These are phyloP conservation scores for Russula foetens DNA, from an alignment of 768 basidiomycete genomes.

Conservation along the genomic window DNA sequence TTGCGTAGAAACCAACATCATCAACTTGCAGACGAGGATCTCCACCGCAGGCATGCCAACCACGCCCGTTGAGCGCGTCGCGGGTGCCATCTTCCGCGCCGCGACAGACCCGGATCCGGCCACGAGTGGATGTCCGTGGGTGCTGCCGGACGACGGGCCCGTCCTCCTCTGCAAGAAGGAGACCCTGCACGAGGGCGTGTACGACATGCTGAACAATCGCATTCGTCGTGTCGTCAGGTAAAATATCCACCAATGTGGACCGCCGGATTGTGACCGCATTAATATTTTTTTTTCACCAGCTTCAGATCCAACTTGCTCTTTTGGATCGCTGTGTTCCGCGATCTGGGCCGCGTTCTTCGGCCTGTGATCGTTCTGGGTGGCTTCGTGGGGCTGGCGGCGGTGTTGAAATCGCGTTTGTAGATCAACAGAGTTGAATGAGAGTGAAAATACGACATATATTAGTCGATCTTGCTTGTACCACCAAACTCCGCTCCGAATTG, in stretches of 20 bases:
- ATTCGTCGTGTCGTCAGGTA: background rate
- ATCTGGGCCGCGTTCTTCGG: background rate
- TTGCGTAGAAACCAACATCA: constrained; percentile 41
- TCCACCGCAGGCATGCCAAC: constrained; percentile 42
- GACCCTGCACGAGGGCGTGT: constrained; percentile 43
- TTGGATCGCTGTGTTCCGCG: background rate
- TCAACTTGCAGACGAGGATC: constrained; percentile 33
- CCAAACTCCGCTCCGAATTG: no score
- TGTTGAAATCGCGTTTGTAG: background rate
- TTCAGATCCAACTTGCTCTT: background rate
- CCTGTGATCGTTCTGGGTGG: background rate
- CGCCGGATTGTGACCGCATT: no score
- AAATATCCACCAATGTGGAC: background rate
- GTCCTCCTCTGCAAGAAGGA: constrained; percentile 40
- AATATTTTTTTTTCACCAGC: no score
- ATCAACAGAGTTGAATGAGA: no score
- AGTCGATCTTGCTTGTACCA: no score
- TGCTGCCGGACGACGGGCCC: constrained; percentile 43
- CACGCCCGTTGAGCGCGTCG: constrained; percentile 39
- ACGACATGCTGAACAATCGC: constrained; percentile 38
- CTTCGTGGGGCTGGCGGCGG: background rate
- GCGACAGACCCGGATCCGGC: constrained; percentile 38
- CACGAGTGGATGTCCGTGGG: constrained; percentile 40
- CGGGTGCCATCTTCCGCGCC: constrained; percentile 44
- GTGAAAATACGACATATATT: no score